These are phyloP conservation scores for Exutisphaerella laricina DNA, from an alignment of 2,329 filamentous ascomycete species.

Conservation along the genomic window DNA sequence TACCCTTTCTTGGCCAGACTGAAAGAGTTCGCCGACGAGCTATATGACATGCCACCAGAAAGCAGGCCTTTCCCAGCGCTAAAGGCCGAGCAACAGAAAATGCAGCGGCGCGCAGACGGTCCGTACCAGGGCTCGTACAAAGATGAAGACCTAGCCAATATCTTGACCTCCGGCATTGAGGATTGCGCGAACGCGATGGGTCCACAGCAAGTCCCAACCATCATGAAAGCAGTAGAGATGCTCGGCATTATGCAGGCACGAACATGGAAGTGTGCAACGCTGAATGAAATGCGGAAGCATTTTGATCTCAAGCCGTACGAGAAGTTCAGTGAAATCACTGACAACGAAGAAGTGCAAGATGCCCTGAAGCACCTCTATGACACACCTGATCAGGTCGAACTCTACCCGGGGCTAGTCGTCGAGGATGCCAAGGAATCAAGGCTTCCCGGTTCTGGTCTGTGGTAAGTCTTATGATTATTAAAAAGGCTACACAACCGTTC, in stretches of 20 bases:
- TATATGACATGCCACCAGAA: constrained; percentile 27
- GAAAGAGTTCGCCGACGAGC: constrained; percentile 24
- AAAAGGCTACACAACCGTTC: too few relatives aligned
- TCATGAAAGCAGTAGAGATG: constrained; percentile 57
- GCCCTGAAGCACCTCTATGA: constrained; percentile 56
- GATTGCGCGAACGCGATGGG: constrained; percentile 57
- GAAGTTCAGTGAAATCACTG: constrained; percentile 55
- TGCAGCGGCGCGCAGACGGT: constrained; percentile 28
- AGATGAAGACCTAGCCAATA: constrained; percentile 53
- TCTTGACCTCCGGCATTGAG: constrained; percentile 55
- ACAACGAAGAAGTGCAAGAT: constrained; percentile 51
- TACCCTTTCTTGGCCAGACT: constrained; percentile 29
- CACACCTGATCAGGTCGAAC: constrained; percentile 60
- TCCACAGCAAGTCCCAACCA: constrained; percentile 53
- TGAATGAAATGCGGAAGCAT: constrained; percentile 62
- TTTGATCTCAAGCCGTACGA: constrained; percentile 55
- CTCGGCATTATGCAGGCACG: constrained; percentile 58
- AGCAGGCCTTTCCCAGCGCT: constrained; percentile 33
- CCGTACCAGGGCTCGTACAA: constrained; percentile 48
- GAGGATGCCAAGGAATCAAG: constrained; percentile 52
- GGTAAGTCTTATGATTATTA: too few relatives aligned
- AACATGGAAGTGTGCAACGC: constrained; percentile 55
- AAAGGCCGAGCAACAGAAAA: constrained; percentile 25
- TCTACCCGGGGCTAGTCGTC: constrained; percentile 63
- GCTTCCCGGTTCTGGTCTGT: constrained; percentile 49